Conservation (phyloP, 169 alveolate species). For the Cryptosporidium bovis region DNA sequence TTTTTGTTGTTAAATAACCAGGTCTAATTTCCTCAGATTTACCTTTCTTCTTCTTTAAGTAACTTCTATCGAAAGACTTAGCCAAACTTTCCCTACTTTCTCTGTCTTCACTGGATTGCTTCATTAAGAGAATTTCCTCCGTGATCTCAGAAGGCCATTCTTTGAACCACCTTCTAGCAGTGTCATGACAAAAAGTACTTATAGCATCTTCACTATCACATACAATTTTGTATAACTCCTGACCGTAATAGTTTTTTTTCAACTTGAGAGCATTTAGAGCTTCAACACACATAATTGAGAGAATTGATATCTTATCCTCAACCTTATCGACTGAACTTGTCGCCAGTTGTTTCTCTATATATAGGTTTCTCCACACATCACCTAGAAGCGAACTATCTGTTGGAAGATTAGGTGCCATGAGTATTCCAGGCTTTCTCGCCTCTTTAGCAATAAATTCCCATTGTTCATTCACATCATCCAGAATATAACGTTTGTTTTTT, state of each 20-base stretch:
- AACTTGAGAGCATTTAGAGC: conserved; percentile 8
- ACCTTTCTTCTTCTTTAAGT: conserved; percentile 8
- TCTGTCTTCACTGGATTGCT: not conserved
- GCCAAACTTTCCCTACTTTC: not conserved
- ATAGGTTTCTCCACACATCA: conserved; percentile 45
- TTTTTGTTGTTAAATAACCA: conserved; percentile 21
- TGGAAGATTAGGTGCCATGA: conserved; percentile 60
- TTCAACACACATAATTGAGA: conserved; percentile 35
- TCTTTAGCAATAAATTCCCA: conserved; percentile 60
- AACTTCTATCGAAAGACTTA: conserved; percentile 31
- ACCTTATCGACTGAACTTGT: conserved; percentile 45
- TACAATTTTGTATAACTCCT: conserved; percentile 27
- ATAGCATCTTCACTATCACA: conserved; percentile 42
- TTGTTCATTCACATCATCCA: conserved; percentile 62
- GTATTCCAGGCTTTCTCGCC: conserved; percentile 51
- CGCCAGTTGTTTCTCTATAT: conserved; percentile 30
- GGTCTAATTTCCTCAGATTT: conserved; percentile 8
- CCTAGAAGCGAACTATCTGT: conserved; percentile 62
- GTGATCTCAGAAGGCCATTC: conserved; percentile 61
- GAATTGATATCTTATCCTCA: conserved; percentile 32
- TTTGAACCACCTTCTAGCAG: conserved; percentile 55
- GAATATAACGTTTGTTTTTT: not conserved
- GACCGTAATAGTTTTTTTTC: conserved; percentile 54
- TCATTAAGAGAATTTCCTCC: conserved; percentile 20
- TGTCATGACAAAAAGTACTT: conserved; percentile 39